Conservation (phyloP, 768 basidiomycete species). For the Hysterangium stoloniferum region DNA sequence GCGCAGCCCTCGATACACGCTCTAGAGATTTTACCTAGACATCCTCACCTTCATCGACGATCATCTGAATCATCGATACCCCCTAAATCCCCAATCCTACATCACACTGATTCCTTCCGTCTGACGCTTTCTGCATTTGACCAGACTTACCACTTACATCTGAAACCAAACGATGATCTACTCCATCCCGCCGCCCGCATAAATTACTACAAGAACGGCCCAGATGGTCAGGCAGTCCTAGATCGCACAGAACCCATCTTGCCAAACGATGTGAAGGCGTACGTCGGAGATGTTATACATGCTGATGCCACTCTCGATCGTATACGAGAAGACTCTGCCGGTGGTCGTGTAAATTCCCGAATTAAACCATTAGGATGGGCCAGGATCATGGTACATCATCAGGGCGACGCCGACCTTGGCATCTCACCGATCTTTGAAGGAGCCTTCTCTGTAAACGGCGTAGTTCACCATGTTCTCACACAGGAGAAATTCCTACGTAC, state of each 20-base stretch:
- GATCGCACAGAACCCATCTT: slow-evolving; percentile 54
- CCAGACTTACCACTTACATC: slow-evolving; percentile 61
- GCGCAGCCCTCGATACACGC: slow-evolving; percentile 43
- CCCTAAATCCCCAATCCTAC: slow-evolving; percentile 39
- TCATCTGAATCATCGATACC: background rate
- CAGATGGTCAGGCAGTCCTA: slow-evolving; percentile 44
- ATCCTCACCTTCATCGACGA: slow-evolving; percentile 24
- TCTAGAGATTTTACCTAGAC: slow-evolving; percentile 51
- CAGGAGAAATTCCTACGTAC: slow-evolving; percentile 62
- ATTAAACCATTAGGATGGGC: slow-evolving; percentile 62
- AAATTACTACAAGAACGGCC: slow-evolving; percentile 46
- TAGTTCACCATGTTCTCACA: slow-evolving; percentile 63
- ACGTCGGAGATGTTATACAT: slow-evolving; percentile 68
- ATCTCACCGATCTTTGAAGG: slow-evolving; percentile 63
- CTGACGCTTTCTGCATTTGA: slow-evolving; percentile 60
- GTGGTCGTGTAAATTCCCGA: slow-evolving; percentile 36
- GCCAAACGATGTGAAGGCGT: slow-evolving; percentile 56
- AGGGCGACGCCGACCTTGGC: slow-evolving; percentile 39
- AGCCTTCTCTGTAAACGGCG: slow-evolving; percentile 61
- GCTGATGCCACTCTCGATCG: slow-evolving; percentile 43
- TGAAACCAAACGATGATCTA: slow-evolving; percentile 71
- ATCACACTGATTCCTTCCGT: slow-evolving; percentile 63
- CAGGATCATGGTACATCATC: slow-evolving; percentile 64
- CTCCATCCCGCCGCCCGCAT: slow-evolving; percentile 73
- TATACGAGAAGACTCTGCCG: slow-evolving; percentile 56